phyloP scores from a whole-genome alignment of 768 basidiomycete genomes.

The Kwoniella sp. region DNA sequence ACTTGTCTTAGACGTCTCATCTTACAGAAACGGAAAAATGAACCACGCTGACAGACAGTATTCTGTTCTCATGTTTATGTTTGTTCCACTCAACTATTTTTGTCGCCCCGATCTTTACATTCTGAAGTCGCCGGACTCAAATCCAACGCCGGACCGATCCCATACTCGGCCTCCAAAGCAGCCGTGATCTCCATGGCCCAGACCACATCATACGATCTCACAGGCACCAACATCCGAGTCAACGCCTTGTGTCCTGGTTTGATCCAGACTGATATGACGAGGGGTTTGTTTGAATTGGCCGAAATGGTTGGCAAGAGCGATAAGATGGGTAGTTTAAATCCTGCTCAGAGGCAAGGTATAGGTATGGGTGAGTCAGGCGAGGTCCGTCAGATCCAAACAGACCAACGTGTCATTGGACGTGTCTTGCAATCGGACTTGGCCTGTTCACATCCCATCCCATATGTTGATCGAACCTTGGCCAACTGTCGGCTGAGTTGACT shows the following conservation, averaged over 20 bases:
- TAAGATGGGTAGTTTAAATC: slow-evolving; percentile 83
- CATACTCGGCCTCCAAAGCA: slow-evolving; percentile 90
- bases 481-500: too few species aligned
- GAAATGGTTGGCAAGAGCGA: slow-evolving; percentile 69
- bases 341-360: slow-evolving; percentile 78
- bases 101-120: too few species aligned
- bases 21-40: too few species aligned
- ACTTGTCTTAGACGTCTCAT: too few species aligned
- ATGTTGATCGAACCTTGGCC: too few species aligned
- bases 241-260: slow-evolving; percentile 88
- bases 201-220: slow-evolving; percentile 75
- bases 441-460: too few species aligned
- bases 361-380: slow-evolving; percentile 64
- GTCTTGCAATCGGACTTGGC: too few species aligned
- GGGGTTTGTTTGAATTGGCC: slow-evolving; percentile 72
- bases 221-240: slow-evolving; percentile 79
- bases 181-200: slow-evolving; percentile 88
- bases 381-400: too few species aligned
- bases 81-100: too few species aligned
- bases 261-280: slow-evolving; percentile 92
- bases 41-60: too few species aligned
- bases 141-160: slow-evolving; percentile 39
- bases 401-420: background rate
- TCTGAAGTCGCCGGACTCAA: slow-evolving; percentile 39
- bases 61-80: too few species aligned